Evolutionary conservation across 2,329 filamentous ascomycete species (phyloP).

Genomic region (Curvularia sp.): DNA sequence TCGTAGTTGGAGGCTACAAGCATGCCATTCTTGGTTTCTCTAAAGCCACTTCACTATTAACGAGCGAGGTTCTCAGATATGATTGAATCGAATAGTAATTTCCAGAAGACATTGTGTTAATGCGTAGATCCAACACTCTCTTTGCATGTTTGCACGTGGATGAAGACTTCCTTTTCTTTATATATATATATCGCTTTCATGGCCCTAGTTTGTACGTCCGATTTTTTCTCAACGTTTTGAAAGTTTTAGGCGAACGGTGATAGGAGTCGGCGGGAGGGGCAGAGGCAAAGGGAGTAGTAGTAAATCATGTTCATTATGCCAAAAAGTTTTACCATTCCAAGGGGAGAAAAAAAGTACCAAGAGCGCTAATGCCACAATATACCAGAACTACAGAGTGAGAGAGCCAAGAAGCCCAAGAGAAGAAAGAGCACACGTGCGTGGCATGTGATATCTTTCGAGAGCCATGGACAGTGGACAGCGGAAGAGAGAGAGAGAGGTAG

Average conservation of each 20-base stretch:
- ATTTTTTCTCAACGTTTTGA: not conserved
- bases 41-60: not conserved
- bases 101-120: not conserved
- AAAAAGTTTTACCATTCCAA: not conserved
- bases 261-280: not conserved
- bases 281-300: not conserved
- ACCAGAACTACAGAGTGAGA: not conserved
- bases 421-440: not conserved
- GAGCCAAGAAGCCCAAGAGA: not conserved
- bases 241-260: not conserved
- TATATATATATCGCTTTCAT: not conserved
- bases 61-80: not conserved
- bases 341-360: not conserved
- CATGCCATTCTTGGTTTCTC: not conserved
- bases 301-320: not conserved
- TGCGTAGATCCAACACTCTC: not conserved
- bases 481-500: not conserved
- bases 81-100: not conserved
- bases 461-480: not conserved
- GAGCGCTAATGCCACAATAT: slow-evolving; percentile 1
- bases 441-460: not conserved
- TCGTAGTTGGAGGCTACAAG: not conserved
- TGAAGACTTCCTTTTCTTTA: not conserved
- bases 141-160: not conserved
- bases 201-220: not conserved